A percentile compares a stretch with the other conserved stretches of the same genome.
These are phyloP conservation scores for Tetradesmus lagerheimii DNA, from an alignment of 139 green algal genomes.

Conservation along the genomic window DNA sequence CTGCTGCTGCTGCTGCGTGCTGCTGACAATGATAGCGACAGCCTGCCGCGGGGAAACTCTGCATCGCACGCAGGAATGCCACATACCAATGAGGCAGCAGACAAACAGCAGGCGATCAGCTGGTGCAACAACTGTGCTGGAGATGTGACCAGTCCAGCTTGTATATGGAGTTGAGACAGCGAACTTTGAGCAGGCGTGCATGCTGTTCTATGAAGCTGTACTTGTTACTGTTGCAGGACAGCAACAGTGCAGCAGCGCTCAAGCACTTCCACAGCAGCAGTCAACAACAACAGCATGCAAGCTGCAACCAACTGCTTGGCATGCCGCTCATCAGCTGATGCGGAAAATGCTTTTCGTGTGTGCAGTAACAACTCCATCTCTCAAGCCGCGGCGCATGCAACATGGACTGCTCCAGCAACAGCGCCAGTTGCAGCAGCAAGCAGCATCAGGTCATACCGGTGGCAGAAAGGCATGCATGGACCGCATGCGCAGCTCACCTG, in stretches of 20 bases:
- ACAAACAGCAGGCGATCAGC: neutral
- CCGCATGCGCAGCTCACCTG: neutral
- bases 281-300: too few species aligned
- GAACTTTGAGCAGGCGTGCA: too few species aligned
- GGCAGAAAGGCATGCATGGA: neutral
- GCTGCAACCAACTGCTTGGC: too few species aligned
- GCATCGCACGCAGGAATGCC: neutral
- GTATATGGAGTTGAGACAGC: too few species aligned
- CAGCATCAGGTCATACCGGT: neutral
- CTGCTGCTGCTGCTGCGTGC: slow-evolving; percentile 11
- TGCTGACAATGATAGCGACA: neutral
- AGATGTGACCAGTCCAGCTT: too few species aligned
- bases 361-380: too few species aligned
- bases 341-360: neutral
- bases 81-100: neutral
- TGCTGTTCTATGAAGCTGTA: too few species aligned
- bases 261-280: too few species aligned
- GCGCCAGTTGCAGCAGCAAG: neutral
- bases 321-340: too few species aligned
- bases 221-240: too few species aligned
- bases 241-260: too few species aligned
- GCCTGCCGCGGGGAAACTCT: neutral
- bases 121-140: too few species aligned
- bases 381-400: neutral
- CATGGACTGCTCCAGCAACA: neutral